Evolutionary conservation across 1,284 basidiomycete genomes (phyloP).

Genomic region (Tylopilus sp.): DNA sequence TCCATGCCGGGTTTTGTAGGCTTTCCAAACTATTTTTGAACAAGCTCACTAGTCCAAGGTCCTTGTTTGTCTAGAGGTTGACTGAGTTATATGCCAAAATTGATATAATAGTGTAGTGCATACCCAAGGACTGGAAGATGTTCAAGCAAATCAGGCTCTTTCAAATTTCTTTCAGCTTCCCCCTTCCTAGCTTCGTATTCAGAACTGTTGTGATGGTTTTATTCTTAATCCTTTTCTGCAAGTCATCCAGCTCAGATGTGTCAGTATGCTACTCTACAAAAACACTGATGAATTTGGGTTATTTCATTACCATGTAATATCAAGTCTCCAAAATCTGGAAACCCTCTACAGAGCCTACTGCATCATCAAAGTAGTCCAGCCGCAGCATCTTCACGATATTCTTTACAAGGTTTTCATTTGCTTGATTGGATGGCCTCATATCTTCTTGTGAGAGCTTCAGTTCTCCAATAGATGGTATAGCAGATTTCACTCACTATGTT

Average conservation of each 20-base stretch:
- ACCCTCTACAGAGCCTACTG: slow-evolving; percentile 33
- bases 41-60: slow-evolving; percentile 10
- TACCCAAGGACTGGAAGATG: slow-evolving; percentile 32
- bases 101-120: neutral
- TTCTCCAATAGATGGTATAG: too few relatives aligned
- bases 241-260: slow-evolving; percentile 15
- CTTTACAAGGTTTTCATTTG: slow-evolving; percentile 18
- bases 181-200: slow-evolving; percentile 23
- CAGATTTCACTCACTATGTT: slow-evolving; percentile 15
- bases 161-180: slow-evolving; percentile 11
- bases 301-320: slow-evolving; percentile 16
- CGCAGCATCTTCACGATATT: slow-evolving; percentile 18
- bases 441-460: slow-evolving; percentile 20
- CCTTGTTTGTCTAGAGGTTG: slow-evolving; percentile 12
- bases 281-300: too few relatives aligned
- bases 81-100: neutral
- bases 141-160: slow-evolving; percentile 36
- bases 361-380: too few relatives aligned
- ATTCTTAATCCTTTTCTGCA: slow-evolving; percentile 22
- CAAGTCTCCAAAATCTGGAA: slow-evolving; percentile 13
- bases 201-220: slow-evolving; percentile 28
- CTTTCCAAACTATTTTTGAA: slow-evolving; percentile 3
- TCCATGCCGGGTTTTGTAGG: too few relatives aligned
- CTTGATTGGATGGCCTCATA: slow-evolving; percentile 29
- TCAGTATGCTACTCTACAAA: slow-evolving; percentile 6